phyloP scores from a whole-genome alignment of 2,329 filamentous ascomycete species.

The Penicillium corylophilum region DNA sequence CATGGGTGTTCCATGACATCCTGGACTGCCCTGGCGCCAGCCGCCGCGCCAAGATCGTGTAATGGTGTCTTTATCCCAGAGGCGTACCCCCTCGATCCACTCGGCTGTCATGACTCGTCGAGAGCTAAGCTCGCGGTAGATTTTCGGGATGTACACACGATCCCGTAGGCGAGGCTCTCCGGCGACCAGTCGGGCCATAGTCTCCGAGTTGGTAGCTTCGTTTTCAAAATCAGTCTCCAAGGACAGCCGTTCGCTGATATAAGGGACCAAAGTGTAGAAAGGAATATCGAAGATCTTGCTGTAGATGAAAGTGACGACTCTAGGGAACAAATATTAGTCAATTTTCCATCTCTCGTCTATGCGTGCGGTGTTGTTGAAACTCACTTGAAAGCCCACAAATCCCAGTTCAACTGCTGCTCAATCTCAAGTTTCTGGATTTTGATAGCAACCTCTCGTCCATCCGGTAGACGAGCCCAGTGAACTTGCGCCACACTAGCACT shows the following conservation, averaged over 20 bases:
- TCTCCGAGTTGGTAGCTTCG: slow-evolving; percentile 83
- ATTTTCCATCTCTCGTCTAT: background rate
- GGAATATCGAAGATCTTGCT: slow-evolving; percentile 90
- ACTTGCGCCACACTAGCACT: slow-evolving; percentile 95
- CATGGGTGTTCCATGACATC: slow-evolving; percentile 67
- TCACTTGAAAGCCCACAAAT: slow-evolving; percentile 91
- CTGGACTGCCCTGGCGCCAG: slow-evolving; percentile 72
- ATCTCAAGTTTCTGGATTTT: slow-evolving; percentile 98
- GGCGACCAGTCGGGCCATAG: slow-evolving; percentile 75
- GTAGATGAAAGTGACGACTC: slow-evolving; percentile 77
- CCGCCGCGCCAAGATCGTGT: slow-evolving; percentile 76
- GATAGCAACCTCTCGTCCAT: slow-evolving; percentile 88
- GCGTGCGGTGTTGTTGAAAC: slow-evolving; percentile 17
- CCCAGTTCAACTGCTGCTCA: slow-evolving; percentile 84
- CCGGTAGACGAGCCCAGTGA: slow-evolving; percentile 82
- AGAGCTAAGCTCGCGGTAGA: slow-evolving; percentile 79
- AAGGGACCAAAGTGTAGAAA: slow-evolving; percentile 84
- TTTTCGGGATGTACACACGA: slow-evolving; percentile 82
- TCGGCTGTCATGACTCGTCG: slow-evolving; percentile 88
- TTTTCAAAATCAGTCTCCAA: slow-evolving; percentile 94
- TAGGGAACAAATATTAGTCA: slow-evolving; percentile 28
- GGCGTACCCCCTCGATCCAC: slow-evolving; percentile 91
- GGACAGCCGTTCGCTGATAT: slow-evolving; percentile 85
- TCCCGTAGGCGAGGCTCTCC: slow-evolving; percentile 72
- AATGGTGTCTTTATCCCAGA: slow-evolving; percentile 89